These are phyloP conservation scores for Plasmodium adleri DNA, from an alignment of 169 alveolate species.

Conservation along the genomic window DNA sequence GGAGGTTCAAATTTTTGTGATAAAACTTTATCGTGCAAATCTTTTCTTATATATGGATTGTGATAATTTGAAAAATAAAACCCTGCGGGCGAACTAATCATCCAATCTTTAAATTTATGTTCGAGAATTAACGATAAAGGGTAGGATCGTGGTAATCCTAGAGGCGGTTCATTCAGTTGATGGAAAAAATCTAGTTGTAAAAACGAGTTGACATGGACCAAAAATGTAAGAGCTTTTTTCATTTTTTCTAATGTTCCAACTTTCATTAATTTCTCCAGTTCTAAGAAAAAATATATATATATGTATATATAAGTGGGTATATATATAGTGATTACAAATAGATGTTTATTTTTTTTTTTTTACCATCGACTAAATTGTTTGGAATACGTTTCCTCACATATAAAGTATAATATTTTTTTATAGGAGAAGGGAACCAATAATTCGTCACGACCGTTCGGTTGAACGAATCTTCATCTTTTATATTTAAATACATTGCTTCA, in stretches of 20 bases:
- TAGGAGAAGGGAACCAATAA: slow-evolving; percentile 47
- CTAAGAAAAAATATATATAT: neutral
- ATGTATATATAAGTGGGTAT: too few relatives aligned
- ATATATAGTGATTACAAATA: too few relatives aligned
- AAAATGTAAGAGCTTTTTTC: slow-evolving; percentile 19
- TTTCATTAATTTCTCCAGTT: slow-evolving; percentile 24
- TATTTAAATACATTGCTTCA: slow-evolving; percentile 57
- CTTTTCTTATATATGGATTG: too few relatives aligned
- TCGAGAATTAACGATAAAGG: slow-evolving; percentile 38
- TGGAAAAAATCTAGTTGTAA: slow-evolving; percentile 59
- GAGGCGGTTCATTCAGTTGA: slow-evolving; percentile 36
- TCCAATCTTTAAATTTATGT: slow-evolving; percentile 18
- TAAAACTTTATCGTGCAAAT: too few relatives aligned
- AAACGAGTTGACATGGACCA: slow-evolving; percentile 59
- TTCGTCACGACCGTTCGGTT: slow-evolving; percentile 15
- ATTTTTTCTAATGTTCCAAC: slow-evolving; percentile 32
- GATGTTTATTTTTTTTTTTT: neutral
- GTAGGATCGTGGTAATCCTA: slow-evolving; percentile 1
- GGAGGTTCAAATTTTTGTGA: too few relatives aligned
- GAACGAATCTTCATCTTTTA: slow-evolving; percentile 27
- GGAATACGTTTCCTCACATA: slow-evolving; percentile 10
- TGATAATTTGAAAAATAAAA: too few relatives aligned
- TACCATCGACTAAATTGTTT: slow-evolving; percentile 39
- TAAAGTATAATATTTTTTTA: slow-evolving; percentile 51
- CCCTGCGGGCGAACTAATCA: neutral